Conservation (phyloP, 441 rosid genomes). For the Arabidopsis lyrata region DNA sequence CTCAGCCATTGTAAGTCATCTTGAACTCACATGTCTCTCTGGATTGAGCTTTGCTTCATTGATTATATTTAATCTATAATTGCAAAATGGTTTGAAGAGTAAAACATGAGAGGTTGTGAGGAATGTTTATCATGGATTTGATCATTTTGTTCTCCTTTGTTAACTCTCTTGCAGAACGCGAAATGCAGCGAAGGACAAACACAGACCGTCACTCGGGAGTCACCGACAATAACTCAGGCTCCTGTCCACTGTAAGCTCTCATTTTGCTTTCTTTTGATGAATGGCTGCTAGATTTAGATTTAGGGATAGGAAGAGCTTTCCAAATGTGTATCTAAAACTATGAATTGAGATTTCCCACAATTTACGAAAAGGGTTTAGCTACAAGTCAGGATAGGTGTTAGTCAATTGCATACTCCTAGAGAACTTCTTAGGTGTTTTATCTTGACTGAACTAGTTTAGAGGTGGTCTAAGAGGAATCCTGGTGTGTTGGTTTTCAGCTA, state of each 20-base stretch:
- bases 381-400: conserved; percentile 16
- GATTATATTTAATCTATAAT: neutral
- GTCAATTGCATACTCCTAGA: neutral
- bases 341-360: neutral
- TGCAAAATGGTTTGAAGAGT: conserved; percentile 15
- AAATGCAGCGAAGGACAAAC: conserved; percentile 79
- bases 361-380: neutral
- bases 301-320: neutral
- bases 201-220: conserved; percentile 74
- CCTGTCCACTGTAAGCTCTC: conserved; percentile 68
- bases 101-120: neutral
- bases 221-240: conserved; percentile 87
- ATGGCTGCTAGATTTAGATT: neutral
- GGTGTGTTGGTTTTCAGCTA: conserved; percentile 54
- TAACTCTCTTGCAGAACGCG: conserved; percentile 55
- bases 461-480: neutral
- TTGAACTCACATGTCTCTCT: neutral
- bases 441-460: conserved; percentile 13
- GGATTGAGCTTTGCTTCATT: neutral
- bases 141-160: conserved; percentile 16
- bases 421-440: neutral
- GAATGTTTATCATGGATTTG: neutral
- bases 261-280: neutral
- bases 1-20: conserved; percentile 57
- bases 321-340: neutral